A percentile compares a stretch with the other conserved stretches of the same genome.
Evolutionary conservation across 805 yeast species (phyloP).

Genomic region (Hanseniaspora meyeri): DNA sequence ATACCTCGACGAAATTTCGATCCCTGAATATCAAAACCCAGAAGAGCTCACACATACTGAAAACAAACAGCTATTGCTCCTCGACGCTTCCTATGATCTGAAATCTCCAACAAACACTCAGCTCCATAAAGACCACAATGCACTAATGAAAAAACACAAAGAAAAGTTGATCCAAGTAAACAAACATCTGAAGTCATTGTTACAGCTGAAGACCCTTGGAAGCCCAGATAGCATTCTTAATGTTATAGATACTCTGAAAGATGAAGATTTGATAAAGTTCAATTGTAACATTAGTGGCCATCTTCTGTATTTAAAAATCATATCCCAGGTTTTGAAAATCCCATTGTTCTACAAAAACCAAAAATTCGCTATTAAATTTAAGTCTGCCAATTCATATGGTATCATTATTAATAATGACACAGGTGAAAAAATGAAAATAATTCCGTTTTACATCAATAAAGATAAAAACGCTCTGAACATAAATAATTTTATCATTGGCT

Average conservation of each 20-base stretch:
- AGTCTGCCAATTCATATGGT: conserved; percentile 1
- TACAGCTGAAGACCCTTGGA: neutral
- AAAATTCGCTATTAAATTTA: conserved; percentile 2
- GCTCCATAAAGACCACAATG: neutral
- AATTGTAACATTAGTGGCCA: neutral
- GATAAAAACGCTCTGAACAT: neutral
- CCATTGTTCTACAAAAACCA: conserved; percentile 8
- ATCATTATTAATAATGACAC: neutral
- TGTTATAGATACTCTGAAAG: neutral
- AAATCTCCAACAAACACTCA: neutral
- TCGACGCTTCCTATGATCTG: neutral
- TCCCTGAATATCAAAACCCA: neutral
- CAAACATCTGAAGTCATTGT: neutral
- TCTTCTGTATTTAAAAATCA: conserved; percentile 2
- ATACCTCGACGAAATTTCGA: neutral
- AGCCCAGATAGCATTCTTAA: neutral
- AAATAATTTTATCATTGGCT: neutral
- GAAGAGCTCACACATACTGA: neutral
- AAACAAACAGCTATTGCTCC: neutral
- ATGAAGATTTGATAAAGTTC: neutral
- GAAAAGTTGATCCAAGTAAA: neutral
- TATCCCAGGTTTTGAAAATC: neutral
- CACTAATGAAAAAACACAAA: neutral
- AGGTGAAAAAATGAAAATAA: neutral
- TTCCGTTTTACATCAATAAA: conserved; percentile 4